Base-by-base conservation (phyloP, 2,329 filamentous ascomycete genomes). In the Cytospora paraplurivora region DNA sequence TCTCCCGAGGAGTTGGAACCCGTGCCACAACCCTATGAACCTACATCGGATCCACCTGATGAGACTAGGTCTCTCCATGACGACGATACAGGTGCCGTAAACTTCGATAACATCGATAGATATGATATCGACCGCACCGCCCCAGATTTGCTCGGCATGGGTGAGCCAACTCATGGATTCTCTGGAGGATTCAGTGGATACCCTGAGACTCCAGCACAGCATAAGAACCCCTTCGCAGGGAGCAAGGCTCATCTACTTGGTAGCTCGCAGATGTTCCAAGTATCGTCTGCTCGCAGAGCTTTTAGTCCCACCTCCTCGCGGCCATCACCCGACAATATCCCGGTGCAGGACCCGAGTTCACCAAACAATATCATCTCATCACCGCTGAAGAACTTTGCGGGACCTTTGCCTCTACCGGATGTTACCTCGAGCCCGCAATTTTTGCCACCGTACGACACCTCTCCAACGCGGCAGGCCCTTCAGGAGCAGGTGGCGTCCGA, bases 281-380 rank as follows among this genome's bases (percentile, higher is more conserved):
- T 76, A 37, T 85, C 84, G 1, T 85, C 84, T 1, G 82, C 78
- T 1, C 69, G 79, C 17, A 84, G 80, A 68, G 76, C 75, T 32
- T 72, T 76, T 53, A 86, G 83, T 63, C 84, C 84, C 21, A 86
- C 84, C 0, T 86, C 83, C 1, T 86, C 84, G 1, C 77, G 84
- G 12, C 84, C 84, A 0, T 87, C 84, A 1, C 84, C 84, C 0
- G 74, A 79, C 50, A 68, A 80, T 4, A 78, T 82, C 12, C 69
- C 69, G 15, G 50, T 44, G 15, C 71, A 76, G 32, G 76, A 82
- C 57, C 73, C 76, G 1, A 79, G 81, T 4, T 83, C 82, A 2
- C 77, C 82, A 0, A 81, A 80, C 51, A 72, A 74, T 2, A 70
- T 76, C 50, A 67, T 73, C 2, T 78, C 75, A 0, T 86, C 83